Percentiles rank a stretch among this genome's conserved stretches.
Evolutionary conservation across 176 grass and related monocot species (phyloP).

Genomic region (Triticum aestivum): IWGSC_CS_RefSeq_v2.1 NC_057797.1:237893250-237893749

Average conservation of each 20-base stretch:
- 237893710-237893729: slow-evolving; percentile 93
- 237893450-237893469: slow-evolving; percentile 76
- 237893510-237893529: slow-evolving; percentile 99
- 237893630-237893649: slow-evolving; percentile 89
- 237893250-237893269: background rate
- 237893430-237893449: slow-evolving; percentile 76
- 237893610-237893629: slow-evolving; percentile 16
- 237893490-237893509: slow-evolving; percentile 84
- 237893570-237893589: background rate
- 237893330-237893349: slow-evolving; percentile 7
- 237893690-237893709: slow-evolving; percentile 81
- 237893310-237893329: background rate
- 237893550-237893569: background rate
- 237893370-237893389: background rate
- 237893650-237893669: slow-evolving; percentile 84
- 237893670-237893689: slow-evolving; percentile 77
- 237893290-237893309: background rate
- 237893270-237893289: background rate
- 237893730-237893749: slow-evolving; percentile 86
- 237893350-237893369: slow-evolving; percentile 9
- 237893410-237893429: slow-evolving; percentile 27
- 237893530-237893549: slow-evolving; percentile 74
- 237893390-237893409: slow-evolving; percentile 9
- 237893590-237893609: slow-evolving; percentile 12
- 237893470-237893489: slow-evolving; percentile 83